Evolutionary conservation across 257 asterid species (phyloP).

Genomic region (Fraxinus anomala): DNA sequence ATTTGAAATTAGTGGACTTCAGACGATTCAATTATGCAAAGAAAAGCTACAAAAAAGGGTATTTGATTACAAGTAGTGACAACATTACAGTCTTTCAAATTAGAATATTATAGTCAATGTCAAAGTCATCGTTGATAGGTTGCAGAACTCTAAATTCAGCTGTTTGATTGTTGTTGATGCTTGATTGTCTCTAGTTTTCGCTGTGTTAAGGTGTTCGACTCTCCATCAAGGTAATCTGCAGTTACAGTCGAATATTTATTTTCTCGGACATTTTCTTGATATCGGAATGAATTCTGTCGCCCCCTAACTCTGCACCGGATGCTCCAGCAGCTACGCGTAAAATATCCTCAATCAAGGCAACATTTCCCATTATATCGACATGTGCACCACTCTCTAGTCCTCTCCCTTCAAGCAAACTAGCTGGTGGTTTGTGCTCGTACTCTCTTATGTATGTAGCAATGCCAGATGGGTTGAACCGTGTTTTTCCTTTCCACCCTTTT

Average conservation of each 20-base stretch:
- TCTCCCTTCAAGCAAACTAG: slow-evolving; percentile 74
- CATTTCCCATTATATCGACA: slow-evolving; percentile 87
- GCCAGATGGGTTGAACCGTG: slow-evolving; percentile 85
- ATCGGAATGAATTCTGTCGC: slow-evolving; percentile 64
- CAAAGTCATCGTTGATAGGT: background rate
- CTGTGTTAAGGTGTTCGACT: background rate
- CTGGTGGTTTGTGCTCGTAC: slow-evolving; percentile 74
- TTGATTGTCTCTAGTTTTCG: background rate
- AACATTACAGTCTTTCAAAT: background rate
- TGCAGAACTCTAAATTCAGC: background rate
- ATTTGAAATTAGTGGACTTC: background rate
- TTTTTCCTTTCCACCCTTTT: slow-evolving; percentile 80
- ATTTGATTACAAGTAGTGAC: background rate
- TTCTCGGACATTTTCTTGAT: slow-evolving; percentile 65
- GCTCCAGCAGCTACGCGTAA: slow-evolving; percentile 75
- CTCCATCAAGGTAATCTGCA: slow-evolving; percentile 15
- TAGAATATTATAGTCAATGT: background rate
- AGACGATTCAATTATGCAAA: background rate
- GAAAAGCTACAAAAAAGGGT: no score
- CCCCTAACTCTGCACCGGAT: slow-evolving; percentile 61
- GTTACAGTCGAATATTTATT: slow-evolving; percentile 50
- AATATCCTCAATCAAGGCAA: slow-evolving; percentile 77
- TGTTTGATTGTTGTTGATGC: background rate
- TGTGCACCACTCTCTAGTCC: slow-evolving; percentile 81
- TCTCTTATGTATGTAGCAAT: slow-evolving; percentile 59